Percentiles rank a stretch among this genome's conserved stretches.
These are phyloP conservation scores for Camelina sativa DNA, from an alignment of 345 rosid genomes.

Conservation along the genomic window DNA sequence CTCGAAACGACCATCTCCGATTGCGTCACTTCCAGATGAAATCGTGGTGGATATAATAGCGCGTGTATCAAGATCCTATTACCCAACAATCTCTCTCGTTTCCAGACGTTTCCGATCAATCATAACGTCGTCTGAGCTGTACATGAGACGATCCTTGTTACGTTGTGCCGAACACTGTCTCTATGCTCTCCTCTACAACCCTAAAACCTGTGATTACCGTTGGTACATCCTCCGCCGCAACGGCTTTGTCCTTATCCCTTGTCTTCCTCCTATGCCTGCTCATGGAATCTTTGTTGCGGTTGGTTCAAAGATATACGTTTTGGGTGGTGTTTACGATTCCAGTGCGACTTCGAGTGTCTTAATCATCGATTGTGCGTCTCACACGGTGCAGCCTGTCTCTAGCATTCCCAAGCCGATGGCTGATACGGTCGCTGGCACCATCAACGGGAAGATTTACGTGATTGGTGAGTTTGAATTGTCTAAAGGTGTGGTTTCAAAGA, in stretches of 20 bases:
- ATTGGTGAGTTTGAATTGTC: neutral
- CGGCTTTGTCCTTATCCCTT: neutral
- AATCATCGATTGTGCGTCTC: neutral
- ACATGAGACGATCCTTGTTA: neutral
- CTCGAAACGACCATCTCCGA: neutral
- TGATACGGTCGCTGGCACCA: neutral
- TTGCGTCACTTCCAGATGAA: slow-evolving; percentile 4
- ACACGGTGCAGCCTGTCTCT: neutral
- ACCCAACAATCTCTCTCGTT: neutral
- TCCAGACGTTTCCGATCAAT: neutral
- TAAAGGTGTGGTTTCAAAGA: neutral
- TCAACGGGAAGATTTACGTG: neutral
- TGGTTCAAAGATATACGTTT: neutral
- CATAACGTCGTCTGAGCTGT: neutral
- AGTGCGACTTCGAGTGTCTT: neutral
- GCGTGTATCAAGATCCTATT: neutral
- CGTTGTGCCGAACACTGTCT: neutral
- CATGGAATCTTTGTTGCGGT: neutral
- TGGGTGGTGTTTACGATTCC: neutral
- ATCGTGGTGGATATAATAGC: neutral
- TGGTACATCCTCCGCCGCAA: neutral
- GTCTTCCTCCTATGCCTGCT: neutral
- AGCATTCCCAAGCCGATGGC: neutral
- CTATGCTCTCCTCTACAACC: neutral
- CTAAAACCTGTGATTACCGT: neutral